Evolutionary conservation across 345 rosid genomes (phyloP), one percentile per base, ranked within the genome.

Genomic region (Eucalyptus virginea): DNA sequence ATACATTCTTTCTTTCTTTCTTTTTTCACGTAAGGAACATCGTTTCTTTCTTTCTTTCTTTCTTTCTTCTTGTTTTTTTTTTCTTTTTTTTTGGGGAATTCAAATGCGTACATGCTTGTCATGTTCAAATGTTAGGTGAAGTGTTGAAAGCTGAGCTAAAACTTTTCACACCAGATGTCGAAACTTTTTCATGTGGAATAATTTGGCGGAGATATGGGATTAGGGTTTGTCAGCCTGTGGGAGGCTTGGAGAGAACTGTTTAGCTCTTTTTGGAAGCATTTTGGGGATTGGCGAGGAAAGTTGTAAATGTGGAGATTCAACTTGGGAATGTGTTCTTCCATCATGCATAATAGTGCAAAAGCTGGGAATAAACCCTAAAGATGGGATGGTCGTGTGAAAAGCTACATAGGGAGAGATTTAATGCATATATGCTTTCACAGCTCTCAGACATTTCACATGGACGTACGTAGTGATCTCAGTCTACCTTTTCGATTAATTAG

Each of bases 251-350:
- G 40, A n/a, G 34, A 65, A 65, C 77, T n/a, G 47, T 21, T 40
- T 4, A 77, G 28, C 85, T 77, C 16, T 77, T 77, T 77, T 77
- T 17, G 42, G 85, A 77, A 77, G 47, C 47, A 77, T 77, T 77
- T 40, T 77, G 85, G 85, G 85, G 85, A 77, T 77, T 77, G 47
- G 85, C 42, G 85, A 77, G 85, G 47, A 77, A 77, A 77, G 47
- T 77, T 77, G 47, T 30, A 40, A 77, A 77, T 77, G 85, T 56
- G 47, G 28, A 77, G 85, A 77, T 77, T 77, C 85, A 77, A 77
- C 47, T 40, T 21, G 85, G 47, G 85, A 77, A 77, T 77, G 85
- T 77, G 85, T 77, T 77, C 85, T 40, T 40, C 47, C 85, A 77
- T 77, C 85, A 77, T 77, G 85, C 85, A 77, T 40, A 40, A 40